Percentiles rank a stretch among this genome's conserved stretches.
These are phyloP conservation scores for Ceratocystis ficicola DNA, from an alignment of 2,329 filamentous ascomycete species.

Conservation along the genomic window DNA sequence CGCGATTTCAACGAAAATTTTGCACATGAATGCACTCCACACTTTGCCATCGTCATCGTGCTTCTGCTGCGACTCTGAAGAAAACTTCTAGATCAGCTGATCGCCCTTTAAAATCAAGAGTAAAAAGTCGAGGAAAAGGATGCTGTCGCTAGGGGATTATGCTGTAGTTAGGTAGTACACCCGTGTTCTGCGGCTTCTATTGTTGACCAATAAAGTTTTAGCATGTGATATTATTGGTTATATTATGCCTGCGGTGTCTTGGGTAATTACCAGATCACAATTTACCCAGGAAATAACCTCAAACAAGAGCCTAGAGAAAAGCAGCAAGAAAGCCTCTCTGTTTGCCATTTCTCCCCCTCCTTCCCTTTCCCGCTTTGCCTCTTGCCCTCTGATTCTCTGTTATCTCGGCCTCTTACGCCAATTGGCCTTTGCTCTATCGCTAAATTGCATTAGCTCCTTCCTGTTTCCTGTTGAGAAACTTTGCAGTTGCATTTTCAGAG, in stretches of 20 bases:
- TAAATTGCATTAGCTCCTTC: background rate
- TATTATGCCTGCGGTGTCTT: background rate
- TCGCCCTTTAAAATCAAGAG: background rate
- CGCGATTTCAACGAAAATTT: background rate
- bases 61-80: background rate
- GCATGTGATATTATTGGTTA: background rate
- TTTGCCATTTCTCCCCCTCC: background rate
- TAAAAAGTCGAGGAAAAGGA: background rate
- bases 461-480: constrained; percentile 9
- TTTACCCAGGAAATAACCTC: background rate
- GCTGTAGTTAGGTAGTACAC: constrained; percentile 1
- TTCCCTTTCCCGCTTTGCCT: background rate
- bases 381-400: background rate
- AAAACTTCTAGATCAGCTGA: background rate
- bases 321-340: background rate
- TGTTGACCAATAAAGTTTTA: background rate
- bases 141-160: background rate
- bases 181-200: background rate
- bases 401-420: background rate
- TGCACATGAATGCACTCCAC: constrained; percentile 3
- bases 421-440: background rate
- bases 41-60: constrained; percentile 6
- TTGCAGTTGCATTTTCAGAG: background rate
- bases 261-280: background rate
- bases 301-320: background rate